Evolutionary conservation across 345 rosid species (phyloP).

Genomic region (Physaria fendleri): DNA sequence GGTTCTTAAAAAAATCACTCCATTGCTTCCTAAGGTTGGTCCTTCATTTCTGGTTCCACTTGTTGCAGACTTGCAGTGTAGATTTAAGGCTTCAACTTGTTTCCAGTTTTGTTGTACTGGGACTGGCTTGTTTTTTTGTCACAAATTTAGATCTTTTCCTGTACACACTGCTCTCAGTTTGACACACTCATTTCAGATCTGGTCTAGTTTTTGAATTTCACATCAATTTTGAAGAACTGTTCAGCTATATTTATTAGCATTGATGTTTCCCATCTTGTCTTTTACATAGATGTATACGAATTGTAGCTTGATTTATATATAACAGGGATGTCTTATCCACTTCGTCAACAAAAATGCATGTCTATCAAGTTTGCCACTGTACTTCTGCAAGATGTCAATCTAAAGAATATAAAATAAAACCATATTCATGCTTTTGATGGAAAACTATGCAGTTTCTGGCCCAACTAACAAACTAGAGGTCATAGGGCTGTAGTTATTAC

Average conservation of each 20-base stretch:
- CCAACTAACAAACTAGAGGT: not conserved
- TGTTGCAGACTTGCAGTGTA: constrained; percentile 12
- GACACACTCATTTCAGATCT: constrained; percentile 14
- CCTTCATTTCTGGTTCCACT: constrained; percentile 1
- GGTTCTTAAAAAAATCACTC: constrained; percentile 38
- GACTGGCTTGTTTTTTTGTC: no score
- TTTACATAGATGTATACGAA: no score
- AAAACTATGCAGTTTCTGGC: constrained; percentile 1
- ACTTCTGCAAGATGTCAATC: not conserved
- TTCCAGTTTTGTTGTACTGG: no score
- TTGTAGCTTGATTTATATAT: no score
- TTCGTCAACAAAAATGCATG: no score
- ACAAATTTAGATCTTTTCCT: constrained; percentile 1
- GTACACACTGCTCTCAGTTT: not conserved
- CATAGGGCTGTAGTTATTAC: not conserved
- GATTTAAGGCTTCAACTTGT: no score
- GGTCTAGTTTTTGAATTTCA: no score
- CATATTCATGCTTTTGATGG: not conserved
- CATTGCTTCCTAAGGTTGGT: constrained; percentile 55
- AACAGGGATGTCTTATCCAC: no score
- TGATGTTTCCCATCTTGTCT: no score
- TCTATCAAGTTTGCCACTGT: no score
- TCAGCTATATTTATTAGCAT: no score
- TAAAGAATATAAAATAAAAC: not conserved
- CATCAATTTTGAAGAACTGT: no score